Evolutionary conservation across 257 asterid genomes (phyloP).

Genomic region (Solanum chmielewskii): DNA sequence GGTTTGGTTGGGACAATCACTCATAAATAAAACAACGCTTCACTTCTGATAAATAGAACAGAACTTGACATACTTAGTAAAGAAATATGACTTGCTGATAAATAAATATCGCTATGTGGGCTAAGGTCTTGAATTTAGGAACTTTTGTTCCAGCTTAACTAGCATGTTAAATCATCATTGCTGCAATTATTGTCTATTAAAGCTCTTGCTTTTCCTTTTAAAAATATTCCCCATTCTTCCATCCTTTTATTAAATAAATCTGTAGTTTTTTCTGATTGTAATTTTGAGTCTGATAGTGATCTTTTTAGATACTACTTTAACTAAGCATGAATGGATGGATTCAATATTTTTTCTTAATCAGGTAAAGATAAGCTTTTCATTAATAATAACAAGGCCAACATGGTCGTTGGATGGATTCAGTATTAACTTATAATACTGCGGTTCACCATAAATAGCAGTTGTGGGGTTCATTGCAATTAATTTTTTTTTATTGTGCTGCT

Average conservation of each 20-base stretch:
- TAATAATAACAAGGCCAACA: not conserved
- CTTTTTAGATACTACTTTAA: not conserved
- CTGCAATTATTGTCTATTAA: not conserved
- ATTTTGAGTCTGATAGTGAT: not conserved
- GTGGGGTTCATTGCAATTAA: not conserved
- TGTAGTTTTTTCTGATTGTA: not conserved
- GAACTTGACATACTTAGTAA: not conserved
- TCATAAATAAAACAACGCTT: not conserved
- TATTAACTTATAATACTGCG: not conserved
- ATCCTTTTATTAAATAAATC: not conserved
- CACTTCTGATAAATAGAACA: not conserved
- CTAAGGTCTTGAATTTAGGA: not conserved
- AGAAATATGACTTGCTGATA: not conserved
- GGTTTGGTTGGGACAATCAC: not conserved
- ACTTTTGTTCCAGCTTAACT: not conserved
- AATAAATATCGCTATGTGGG: not conserved
- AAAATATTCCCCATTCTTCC: not conserved
- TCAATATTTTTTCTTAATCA: not conserved
- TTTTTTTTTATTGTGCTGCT: not conserved
- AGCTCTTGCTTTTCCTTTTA: not conserved
- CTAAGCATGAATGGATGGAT: not conserved
- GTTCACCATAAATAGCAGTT: not conserved
- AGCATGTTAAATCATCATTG: not conserved
- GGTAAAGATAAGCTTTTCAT: not conserved
- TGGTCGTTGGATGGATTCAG: not conserved